Evolutionary conservation across 768 basidiomycete species (phyloP).

Genomic region (Lactarius hengduanensis): DNA sequence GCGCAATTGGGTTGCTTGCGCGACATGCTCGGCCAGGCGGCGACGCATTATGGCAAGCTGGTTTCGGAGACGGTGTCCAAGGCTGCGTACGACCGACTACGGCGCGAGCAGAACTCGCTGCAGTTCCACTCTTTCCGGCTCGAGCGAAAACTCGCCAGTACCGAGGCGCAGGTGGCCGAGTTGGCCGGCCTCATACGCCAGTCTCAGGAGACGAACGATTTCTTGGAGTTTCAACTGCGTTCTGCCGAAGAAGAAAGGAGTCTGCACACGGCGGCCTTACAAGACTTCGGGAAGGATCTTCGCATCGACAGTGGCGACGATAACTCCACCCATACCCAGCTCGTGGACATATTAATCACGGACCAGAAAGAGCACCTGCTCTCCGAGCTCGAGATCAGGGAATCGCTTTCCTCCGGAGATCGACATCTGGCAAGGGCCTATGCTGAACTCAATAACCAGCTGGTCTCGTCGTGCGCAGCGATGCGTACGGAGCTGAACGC

Average conservation of each 20-base stretch:
- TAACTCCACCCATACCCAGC: background rate
- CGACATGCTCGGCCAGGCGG: slow-evolving; percentile 45
- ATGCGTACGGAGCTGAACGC: slow-evolving; percentile 28
- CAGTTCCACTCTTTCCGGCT: slow-evolving; percentile 50
- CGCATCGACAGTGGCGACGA: background rate
- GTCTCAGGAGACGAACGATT: slow-evolving; percentile 49
- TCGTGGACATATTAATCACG: slow-evolving; percentile 2
- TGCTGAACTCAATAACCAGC: slow-evolving; percentile 27
- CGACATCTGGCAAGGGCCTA: slow-evolving; percentile 11
- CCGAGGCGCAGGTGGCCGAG: slow-evolving; percentile 65
- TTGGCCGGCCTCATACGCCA: slow-evolving; percentile 62
- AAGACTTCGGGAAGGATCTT: slow-evolving; percentile 9
- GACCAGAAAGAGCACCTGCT: slow-evolving; percentile 12
- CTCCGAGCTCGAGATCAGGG: slow-evolving; percentile 15
- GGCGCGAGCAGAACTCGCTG: slow-evolving; percentile 39
- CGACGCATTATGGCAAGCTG: slow-evolving; percentile 45
- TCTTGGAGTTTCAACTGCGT: slow-evolving; percentile 37
- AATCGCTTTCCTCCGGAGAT: slow-evolving; percentile 14
- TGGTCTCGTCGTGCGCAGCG: slow-evolving; percentile 29
- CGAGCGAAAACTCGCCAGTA: slow-evolving; percentile 66
- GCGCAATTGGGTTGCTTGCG: slow-evolving; percentile 52
- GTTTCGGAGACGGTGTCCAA: slow-evolving; percentile 33
- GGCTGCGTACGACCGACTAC: slow-evolving; percentile 28
- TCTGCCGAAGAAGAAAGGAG: slow-evolving; percentile 30
- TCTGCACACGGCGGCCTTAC: slow-evolving; percentile 21